Evolutionary conservation across 2,329 filamentous ascomycete genomes (phyloP).

Genomic region (Geosmithia flava): DNA sequence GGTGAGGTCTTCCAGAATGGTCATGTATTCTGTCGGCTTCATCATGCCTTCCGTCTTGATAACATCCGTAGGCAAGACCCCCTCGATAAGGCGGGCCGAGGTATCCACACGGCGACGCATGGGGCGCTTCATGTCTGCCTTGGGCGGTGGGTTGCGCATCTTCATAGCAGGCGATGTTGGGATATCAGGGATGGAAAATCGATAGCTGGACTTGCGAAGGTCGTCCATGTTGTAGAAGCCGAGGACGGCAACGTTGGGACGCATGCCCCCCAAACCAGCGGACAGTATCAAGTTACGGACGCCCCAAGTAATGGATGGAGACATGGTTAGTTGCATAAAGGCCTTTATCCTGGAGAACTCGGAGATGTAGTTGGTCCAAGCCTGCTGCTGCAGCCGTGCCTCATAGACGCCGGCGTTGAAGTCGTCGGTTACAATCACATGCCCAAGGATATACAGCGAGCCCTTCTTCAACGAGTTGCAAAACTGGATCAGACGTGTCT

Average conservation of each 20-base stretch:
- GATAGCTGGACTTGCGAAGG: slow-evolving; percentile 45
- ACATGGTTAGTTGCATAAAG: slow-evolving; percentile 78
- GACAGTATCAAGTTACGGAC: slow-evolving; percentile 71
- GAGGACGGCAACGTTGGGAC: slow-evolving; percentile 75
- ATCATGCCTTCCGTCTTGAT: slow-evolving; percentile 58
- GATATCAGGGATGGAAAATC: slow-evolving; percentile 42
- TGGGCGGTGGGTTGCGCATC: slow-evolving; percentile 16
- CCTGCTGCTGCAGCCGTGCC: slow-evolving; percentile 65
- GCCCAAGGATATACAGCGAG: slow-evolving; percentile 70
- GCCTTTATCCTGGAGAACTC: slow-evolving; percentile 80
- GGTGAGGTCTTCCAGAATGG: slow-evolving; percentile 70
- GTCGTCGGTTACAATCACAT: slow-evolving; percentile 77
- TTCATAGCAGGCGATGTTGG: slow-evolving; percentile 22
- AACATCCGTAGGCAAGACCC: slow-evolving; percentile 53
- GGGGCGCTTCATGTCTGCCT: slow-evolving; percentile 15
- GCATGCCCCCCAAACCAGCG: slow-evolving; percentile 75
- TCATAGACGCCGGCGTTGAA: slow-evolving; percentile 70
- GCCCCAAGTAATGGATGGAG: slow-evolving; percentile 74
- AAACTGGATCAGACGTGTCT: slow-evolving; percentile 77
- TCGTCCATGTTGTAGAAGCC: slow-evolving; percentile 75
- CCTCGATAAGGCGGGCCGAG: slow-evolving; percentile 41
- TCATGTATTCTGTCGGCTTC: slow-evolving; percentile 62
- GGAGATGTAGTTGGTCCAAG: slow-evolving; percentile 74
- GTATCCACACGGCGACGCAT: slow-evolving; percentile 37
- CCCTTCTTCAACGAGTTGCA: slow-evolving; percentile 89